Conservation (phyloP, 306 rosid genomes). For the Rubus idaeus region DNA sequence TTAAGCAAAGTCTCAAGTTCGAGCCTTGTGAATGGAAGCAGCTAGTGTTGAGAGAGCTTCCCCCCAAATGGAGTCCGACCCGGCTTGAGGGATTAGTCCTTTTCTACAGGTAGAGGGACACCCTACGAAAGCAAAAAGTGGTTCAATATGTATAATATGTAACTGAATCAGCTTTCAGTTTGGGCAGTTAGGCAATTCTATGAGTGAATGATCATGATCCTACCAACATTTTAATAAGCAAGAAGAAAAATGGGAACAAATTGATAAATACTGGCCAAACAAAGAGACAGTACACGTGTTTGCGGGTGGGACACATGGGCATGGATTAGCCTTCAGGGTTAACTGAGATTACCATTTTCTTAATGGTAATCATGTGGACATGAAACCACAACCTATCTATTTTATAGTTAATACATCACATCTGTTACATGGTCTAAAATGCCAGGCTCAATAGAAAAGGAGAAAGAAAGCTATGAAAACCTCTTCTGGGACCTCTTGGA, state of each 20-base stretch:
- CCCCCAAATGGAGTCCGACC: no score
- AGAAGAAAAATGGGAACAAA: background rate
- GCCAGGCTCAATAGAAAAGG: constrained; percentile 4
- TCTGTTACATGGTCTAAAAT: background rate
- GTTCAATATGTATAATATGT: no score
- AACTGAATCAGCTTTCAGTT: background rate
- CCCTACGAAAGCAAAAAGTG: no score
- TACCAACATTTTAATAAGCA: background rate
- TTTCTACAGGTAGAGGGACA: no score
- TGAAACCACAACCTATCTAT: background rate
- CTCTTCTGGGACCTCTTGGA: background rate
- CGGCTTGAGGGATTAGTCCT: no score
- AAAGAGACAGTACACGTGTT: background rate
- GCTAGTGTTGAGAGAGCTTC: no score
- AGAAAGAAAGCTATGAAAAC: background rate
- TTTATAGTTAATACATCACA: background rate
- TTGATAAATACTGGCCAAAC: background rate
- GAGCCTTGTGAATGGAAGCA: no score
- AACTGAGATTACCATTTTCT: background rate
- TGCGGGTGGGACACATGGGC: background rate
- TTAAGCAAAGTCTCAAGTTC: no score
- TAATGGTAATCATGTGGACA: background rate
- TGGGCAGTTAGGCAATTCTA: background rate
- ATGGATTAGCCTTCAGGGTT: background rate
- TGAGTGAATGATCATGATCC: background rate